Conservation (phyloP, 768 basidiomycete species). For the Tricholoma terreum region DNA sequence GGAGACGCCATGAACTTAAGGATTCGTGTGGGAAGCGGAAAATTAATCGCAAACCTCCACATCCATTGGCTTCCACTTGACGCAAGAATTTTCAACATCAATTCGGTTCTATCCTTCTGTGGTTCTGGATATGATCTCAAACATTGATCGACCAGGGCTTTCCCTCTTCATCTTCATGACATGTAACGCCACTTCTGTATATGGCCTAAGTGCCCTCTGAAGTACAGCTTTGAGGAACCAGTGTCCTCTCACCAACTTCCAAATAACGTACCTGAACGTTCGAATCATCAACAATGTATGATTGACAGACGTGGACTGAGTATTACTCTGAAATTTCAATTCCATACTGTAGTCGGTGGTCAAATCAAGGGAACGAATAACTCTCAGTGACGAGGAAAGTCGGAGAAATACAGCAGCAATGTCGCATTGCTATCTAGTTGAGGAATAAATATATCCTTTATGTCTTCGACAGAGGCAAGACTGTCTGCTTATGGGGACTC, state of each 20-base stretch:
- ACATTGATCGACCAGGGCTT: background rate
- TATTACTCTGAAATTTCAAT: too few relatives aligned
- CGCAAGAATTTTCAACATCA: background rate
- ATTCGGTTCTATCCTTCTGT: background rate
- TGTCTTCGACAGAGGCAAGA: background rate
- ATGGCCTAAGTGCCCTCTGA: background rate
- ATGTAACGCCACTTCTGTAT: background rate
- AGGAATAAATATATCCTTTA: slow-evolving; percentile 1
- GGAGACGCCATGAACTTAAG: slow-evolving; percentile 22
- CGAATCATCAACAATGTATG: too few relatives aligned
- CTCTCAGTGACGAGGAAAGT: too few relatives aligned
- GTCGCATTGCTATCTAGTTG: background rate
- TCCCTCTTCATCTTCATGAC: background rate
- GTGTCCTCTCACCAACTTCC: background rate
- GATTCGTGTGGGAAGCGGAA: slow-evolving; percentile 24
- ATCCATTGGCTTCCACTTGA: background rate
- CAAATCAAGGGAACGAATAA: too few relatives aligned
- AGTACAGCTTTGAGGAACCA: too few relatives aligned
- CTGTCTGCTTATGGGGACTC: background rate
- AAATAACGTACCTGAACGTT: background rate
- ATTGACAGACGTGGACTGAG: too few relatives aligned
- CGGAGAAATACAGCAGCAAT: background rate
- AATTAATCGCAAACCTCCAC: slow-evolving; percentile 5
- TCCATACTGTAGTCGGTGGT: too few relatives aligned
- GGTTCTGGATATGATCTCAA: background rate